Conservation (phyloP, 2,329 filamentous ascomycete genomes). For the Penicillium sp. region DNA sequence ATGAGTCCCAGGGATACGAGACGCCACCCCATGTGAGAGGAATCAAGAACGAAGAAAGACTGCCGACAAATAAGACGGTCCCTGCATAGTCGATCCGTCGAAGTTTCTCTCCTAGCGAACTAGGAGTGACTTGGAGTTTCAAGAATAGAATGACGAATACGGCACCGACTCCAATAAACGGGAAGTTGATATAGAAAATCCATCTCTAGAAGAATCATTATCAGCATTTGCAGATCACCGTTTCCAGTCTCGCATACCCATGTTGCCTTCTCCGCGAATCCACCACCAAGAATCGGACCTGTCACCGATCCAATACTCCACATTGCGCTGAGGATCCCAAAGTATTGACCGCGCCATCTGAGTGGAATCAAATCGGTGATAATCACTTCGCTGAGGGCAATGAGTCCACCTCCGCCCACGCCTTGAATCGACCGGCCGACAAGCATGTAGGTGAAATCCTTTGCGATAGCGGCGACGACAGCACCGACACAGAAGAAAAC, state of each 20-base stretch:
- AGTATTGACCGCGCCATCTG: slow-evolving; percentile 36
- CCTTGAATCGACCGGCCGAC: slow-evolving; percentile 43
- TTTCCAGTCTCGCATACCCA: slow-evolving; percentile 27
- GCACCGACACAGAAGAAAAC: slow-evolving; percentile 44
- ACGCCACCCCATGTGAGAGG: slow-evolving; percentile 61
- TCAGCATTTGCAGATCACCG: background rate
- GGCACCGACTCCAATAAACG: slow-evolving; percentile 29
- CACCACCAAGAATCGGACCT: slow-evolving; percentile 41
- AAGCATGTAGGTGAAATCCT: slow-evolving; percentile 44
- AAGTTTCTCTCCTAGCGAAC: slow-evolving; percentile 46
- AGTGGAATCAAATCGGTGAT: slow-evolving; percentile 44
- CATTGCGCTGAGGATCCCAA: slow-evolving; percentile 37
- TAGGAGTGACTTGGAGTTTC: slow-evolving; percentile 46
- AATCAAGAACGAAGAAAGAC: slow-evolving; percentile 55
- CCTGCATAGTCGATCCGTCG: slow-evolving; percentile 59
- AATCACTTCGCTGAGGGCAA: slow-evolving; percentile 41
- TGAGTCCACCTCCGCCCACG: slow-evolving; percentile 43
- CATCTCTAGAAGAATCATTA: slow-evolving; percentile 22
- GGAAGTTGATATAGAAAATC: slow-evolving; percentile 38
- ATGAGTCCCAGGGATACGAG: slow-evolving; percentile 59
- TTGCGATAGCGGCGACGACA: slow-evolving; percentile 39
- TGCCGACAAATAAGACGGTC: slow-evolving; percentile 54
- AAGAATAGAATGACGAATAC: slow-evolving; percentile 45
- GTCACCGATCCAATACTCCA: slow-evolving; percentile 39
- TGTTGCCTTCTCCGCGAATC: slow-evolving; percentile 36